Percentiles rank a stretch among this genome's conserved stretches.
Conservation (phyloP, 2,329 filamentous ascomycete genomes). For the Lomentospora prolificans region DNA sequence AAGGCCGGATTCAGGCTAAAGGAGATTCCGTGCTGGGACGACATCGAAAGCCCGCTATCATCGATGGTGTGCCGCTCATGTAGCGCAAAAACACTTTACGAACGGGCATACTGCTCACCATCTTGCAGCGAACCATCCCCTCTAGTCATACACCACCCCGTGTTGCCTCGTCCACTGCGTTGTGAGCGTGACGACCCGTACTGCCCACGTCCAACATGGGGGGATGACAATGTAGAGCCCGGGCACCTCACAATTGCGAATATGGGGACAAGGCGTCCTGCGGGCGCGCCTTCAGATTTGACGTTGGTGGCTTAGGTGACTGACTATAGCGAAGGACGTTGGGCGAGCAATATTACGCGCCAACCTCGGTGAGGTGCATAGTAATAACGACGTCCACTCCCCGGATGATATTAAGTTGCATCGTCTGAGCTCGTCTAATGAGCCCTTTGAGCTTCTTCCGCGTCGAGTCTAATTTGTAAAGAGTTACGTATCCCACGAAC, state of each 20-base stretch:
- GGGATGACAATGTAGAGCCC: background rate
- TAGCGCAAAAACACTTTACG: background rate
- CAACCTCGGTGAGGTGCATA: background rate
- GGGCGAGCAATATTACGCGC: background rate
- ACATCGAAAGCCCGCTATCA: background rate
- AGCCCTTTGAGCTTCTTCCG: background rate
- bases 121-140: background rate
- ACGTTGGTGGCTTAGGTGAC: background rate
- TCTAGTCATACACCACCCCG: background rate
- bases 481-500: background rate
- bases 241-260: background rate
- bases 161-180: background rate
- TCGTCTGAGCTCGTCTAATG: background rate
- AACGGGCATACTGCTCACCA: background rate
- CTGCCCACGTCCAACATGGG: background rate
- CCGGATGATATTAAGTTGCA: background rate
- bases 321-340: background rate
- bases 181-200: background rate
- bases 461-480: background rate
- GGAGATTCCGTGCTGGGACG: background rate
- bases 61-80: background rate
- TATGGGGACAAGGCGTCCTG: background rate
- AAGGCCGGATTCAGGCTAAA: slow-evolving; percentile 4
- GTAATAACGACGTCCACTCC: background rate
- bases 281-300: background rate